Percentiles rank a stretch among this genome's conserved stretches.
Conservation (phyloP, 306 rosid genomes). For the Dryas alaskensis region DNA sequence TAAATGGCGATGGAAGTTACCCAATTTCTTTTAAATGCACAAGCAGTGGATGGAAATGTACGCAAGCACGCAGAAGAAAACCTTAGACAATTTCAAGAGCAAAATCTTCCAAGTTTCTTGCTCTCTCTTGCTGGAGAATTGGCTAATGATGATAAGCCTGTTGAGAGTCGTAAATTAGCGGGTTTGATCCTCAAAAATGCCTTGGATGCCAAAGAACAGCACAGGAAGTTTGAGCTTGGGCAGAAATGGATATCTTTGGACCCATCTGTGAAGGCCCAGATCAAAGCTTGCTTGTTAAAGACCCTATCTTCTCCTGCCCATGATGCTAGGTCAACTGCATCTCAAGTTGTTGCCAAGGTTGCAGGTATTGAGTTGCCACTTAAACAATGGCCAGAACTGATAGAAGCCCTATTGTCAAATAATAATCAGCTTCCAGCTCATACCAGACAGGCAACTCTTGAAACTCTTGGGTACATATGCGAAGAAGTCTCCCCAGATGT, state of each 20-base stretch:
- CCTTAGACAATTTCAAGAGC: constrained; percentile 84
- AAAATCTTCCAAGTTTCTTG: constrained; percentile 78
- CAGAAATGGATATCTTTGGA: constrained; percentile 85
- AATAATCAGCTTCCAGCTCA: constrained; percentile 70
- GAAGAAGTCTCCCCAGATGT: constrained; percentile 82
- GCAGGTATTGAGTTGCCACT: constrained; percentile 92
- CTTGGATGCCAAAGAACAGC: constrained; percentile 91
- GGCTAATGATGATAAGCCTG: constrained; percentile 88
- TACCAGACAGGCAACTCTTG: constrained; percentile 85
- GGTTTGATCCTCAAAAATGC: constrained; percentile 93
- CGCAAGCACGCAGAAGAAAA: constrained; percentile 85
- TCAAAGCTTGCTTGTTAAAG: constrained; percentile 66
- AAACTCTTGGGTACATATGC: constrained; percentile 90
- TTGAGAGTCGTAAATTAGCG: constrained; percentile 76
- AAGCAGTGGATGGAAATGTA: constrained; percentile 68
- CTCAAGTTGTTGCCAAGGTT: constrained; percentile 90
- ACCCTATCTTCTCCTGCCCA: constrained; percentile 65
- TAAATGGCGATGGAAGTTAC: constrained; percentile 89
- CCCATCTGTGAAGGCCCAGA: constrained; percentile 58
- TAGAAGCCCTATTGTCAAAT: constrained; percentile 66
- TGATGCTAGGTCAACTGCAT: constrained; percentile 85
- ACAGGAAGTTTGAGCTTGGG: constrained; percentile 68
- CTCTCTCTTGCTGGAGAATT: constrained; percentile 86
- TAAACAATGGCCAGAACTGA: constrained; percentile 89
- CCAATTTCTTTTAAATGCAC: constrained; percentile 86